These are phyloP conservation scores for Solanum aculeatissimum DNA, from an alignment of 305 asterid species.

Conservation along the genomic window DNA sequence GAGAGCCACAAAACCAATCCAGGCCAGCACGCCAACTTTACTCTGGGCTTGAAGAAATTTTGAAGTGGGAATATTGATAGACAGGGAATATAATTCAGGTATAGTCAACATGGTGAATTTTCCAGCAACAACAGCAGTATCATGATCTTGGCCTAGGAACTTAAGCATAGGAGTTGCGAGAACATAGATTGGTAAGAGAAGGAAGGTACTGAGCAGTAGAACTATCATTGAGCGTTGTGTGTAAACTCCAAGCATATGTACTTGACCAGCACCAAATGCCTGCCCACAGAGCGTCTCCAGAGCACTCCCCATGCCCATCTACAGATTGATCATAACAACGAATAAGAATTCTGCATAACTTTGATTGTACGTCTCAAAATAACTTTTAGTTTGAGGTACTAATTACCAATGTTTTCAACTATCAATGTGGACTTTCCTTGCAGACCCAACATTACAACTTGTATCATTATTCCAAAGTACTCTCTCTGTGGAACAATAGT, in stretches of 20 bases:
- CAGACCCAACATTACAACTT: too few relatives aligned
- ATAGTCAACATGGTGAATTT: slow-evolving; percentile 8
- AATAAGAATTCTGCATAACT: too few relatives aligned
- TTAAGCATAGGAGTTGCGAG: not conserved
- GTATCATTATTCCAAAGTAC: too few relatives aligned
- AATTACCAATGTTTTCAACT: too few relatives aligned
- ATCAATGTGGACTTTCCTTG: too few relatives aligned
- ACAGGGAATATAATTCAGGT: slow-evolving; percentile 22
- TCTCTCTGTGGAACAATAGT: too few relatives aligned
- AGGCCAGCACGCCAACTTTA: slow-evolving; percentile 25
- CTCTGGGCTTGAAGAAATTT: slow-evolving; percentile 28
- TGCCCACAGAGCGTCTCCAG: not conserved
- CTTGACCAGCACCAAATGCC: not conserved
- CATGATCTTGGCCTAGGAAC: not conserved
- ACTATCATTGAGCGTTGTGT: slow-evolving; percentile 34
- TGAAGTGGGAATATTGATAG: slow-evolving; percentile 19
- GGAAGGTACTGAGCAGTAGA: slow-evolving; percentile 7
- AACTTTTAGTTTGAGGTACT: too few relatives aligned
- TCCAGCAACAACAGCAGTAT: slow-evolving; percentile 14
- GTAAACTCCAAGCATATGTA: slow-evolving; percentile 40
- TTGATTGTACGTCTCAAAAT: too few relatives aligned
- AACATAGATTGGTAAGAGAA: slow-evolving; percentile 3
- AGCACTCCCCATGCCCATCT: not conserved
- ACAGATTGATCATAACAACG: too few relatives aligned
- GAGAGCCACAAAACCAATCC: slow-evolving; percentile 18